Evolutionary conservation across 495 filamentous ascomycete genomes (phyloP), one percentile per base, ranked within the genome.

Genomic region (Tuber calosporum): DNA sequence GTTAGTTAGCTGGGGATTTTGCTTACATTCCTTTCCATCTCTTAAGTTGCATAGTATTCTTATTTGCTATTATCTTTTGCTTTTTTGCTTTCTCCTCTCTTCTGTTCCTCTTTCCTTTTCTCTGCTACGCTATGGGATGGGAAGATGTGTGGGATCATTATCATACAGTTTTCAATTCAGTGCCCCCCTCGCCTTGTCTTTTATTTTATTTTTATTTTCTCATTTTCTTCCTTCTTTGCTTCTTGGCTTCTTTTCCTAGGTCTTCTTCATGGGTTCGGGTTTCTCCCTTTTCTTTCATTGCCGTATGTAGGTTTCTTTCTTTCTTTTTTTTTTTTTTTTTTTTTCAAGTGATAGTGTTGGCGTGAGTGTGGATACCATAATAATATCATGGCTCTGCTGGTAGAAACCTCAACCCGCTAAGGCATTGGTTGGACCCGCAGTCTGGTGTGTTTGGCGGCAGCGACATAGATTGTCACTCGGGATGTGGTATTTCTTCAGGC

Each of bases 141-240:
- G n/a, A 72, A 58, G n/a, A 72, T 37, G 70, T n/a, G 37, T 66
- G 39, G 37, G 36, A 39, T 41, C 66, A 17, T 62, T 13, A 68
- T 67, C 62, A 40, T 41, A 68, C 43, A 30, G 39, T 68, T 68
- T 38, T 67, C 37, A 40, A 37, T 72, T 34, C 15, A 17, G 7
- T 19, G 38, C 38, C 41, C 13, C 20, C 36, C n/a, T n/a, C n/a
- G n/a, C n/a, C n/a, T n/a, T n/a, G n/a, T n/a, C n/a, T n/a, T n/a
- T n/a, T n/a, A n/a, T n/a, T n/a, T 72, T 26, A 17, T 72, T 36
- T 66, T 72, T 30, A 40, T 38, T 53, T 72, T 26, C 67, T 30
- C 8, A 39, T n/a, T 67, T 58, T 30, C 39, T 62, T 58, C 34
- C 39, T 67, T 6, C 11, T 13, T 36, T 36, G 36, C 30, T 2